These are phyloP conservation scores for Diutina pseudorugosa DNA, from an alignment of 1,139 yeast species.

Conservation along the genomic window DNA sequence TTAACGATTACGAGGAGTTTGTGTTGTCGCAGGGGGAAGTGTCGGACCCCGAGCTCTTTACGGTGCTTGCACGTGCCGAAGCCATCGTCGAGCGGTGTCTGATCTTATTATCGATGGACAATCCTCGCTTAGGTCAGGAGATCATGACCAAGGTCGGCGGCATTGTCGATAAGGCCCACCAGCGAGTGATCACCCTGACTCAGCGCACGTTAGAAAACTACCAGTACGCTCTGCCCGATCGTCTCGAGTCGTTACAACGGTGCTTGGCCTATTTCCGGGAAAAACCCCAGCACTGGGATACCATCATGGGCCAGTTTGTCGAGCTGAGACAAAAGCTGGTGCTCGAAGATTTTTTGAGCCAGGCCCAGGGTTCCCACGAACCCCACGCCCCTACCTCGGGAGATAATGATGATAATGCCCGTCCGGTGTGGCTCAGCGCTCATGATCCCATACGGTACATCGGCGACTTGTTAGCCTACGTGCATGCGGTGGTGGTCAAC, in stretches of 20 bases:
- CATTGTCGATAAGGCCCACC: constrained; percentile 40
- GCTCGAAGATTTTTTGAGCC: constrained; percentile 47
- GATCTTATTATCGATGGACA: constrained; percentile 53
- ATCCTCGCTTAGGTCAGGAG: constrained; percentile 58
- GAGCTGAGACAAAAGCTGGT: constrained; percentile 45
- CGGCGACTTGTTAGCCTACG: constrained; percentile 83
- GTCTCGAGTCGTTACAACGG: constrained; percentile 19
- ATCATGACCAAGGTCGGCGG: constrained; percentile 51
- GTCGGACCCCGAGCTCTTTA: constrained; percentile 46
- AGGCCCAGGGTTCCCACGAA: constrained; percentile 24
- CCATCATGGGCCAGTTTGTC: constrained; percentile 33
- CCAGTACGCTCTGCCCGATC: constrained; percentile 18
- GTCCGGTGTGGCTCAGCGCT: constrained; percentile 55
- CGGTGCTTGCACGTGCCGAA: constrained; percentile 48
- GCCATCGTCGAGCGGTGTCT: constrained; percentile 56
- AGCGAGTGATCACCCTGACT: constrained; percentile 28
- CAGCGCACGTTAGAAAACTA: constrained; percentile 26
- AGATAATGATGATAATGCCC: constrained; percentile 6
- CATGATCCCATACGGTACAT: constrained; percentile 75
- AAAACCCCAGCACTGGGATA: constrained; percentile 40
- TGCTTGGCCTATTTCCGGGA: constrained; percentile 20
- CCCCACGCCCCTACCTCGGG: constrained; percentile 5
- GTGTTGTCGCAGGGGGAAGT: constrained; percentile 29
- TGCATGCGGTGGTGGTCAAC: constrained; percentile 81
- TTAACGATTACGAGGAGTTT: constrained; percentile 63